Evolutionary conservation across 805 yeast genomes (phyloP).

Genomic region (Metschnikowia sp.): DNA sequence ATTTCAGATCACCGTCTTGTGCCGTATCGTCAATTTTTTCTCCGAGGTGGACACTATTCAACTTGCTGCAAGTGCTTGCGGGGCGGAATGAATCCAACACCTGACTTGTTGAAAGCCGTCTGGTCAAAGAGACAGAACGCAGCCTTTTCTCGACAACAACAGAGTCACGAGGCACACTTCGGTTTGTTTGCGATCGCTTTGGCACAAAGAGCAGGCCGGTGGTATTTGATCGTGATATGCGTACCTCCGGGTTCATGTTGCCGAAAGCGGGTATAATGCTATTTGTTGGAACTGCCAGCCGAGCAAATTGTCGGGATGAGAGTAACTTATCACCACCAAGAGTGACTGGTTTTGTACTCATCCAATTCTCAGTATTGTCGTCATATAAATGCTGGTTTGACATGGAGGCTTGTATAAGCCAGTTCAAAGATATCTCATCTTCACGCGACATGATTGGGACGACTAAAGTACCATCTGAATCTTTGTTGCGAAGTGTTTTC

Average conservation of each 20-base stretch:
- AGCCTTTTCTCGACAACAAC: too few species aligned
- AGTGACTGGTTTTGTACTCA: constrained; percentile 5
- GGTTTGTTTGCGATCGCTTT: too few species aligned
- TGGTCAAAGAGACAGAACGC: too few species aligned
- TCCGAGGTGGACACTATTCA: too few species aligned
- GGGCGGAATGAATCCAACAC: too few species aligned
- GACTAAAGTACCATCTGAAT: constrained; percentile 8
- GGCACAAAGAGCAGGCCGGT: neutral
- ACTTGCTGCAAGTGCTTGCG: too few species aligned
- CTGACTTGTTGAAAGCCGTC: too few species aligned
- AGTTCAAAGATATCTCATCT: constrained; percentile 5
- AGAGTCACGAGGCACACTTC: too few species aligned
- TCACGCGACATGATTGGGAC: constrained; percentile 1
- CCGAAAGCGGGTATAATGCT: neutral
- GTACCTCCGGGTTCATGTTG: neutral
- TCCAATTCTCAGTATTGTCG: constrained; percentile 13
- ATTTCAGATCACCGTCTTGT: too few species aligned
- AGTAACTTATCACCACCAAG: neutral
- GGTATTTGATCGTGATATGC: constrained; percentile 2
- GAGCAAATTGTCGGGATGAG: too few species aligned
- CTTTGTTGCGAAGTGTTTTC: constrained; percentile 6
- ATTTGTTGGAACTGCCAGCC: too few species aligned
- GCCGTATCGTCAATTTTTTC: too few species aligned
- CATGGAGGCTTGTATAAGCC: constrained; percentile 13
- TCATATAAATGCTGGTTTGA: constrained; percentile 9